Evolutionary conservation across 352 stramenopile genomes (phyloP).

Genomic region (Thalassiosira oceanica): DNA sequence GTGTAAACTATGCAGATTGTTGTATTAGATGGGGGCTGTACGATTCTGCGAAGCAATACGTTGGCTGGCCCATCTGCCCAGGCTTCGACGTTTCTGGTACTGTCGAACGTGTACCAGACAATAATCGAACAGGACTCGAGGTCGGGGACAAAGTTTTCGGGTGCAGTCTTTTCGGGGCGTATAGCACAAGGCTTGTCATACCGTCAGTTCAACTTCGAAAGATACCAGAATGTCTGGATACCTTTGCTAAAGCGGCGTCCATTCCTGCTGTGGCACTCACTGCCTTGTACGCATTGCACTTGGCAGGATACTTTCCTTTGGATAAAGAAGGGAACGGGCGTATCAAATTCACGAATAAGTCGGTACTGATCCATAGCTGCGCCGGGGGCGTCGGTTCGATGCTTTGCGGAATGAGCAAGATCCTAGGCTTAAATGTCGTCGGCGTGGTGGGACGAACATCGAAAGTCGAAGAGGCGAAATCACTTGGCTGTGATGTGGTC

Average conservation of each 20-base stretch:
- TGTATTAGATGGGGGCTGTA: conserved; percentile 81
- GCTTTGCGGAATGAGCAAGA: conserved; percentile 75
- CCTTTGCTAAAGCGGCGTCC: conserved; percentile 55
- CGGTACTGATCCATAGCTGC: conserved; percentile 77
- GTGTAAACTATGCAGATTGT: too few relatives aligned
- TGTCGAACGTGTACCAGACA: conserved; percentile 44
- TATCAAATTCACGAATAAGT: conserved; percentile 55
- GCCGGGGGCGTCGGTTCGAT: conserved; percentile 75
- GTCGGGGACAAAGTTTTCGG: conserved; percentile 73
- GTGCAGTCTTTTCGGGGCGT: conserved; percentile 75
- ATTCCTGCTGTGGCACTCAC: conserved; percentile 74
- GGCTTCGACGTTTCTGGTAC: conserved; percentile 78
- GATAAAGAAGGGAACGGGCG: conserved; percentile 5
- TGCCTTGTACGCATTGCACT: conserved; percentile 68
- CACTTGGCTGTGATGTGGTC: conserved; percentile 72
- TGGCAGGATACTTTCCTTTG: conserved; percentile 65
- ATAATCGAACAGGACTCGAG: conserved; percentile 20
- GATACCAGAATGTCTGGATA: conserved; percentile 51
- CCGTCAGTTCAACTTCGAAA: conserved; percentile 69
- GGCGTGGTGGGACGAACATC: conserved; percentile 66
- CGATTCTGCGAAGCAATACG: conserved; percentile 75
- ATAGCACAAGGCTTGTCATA: conserved; percentile 61
- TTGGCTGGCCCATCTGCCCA: conserved; percentile 77
- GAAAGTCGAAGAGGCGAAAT: conserved; percentile 66
- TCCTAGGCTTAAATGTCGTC: conserved; percentile 67